phyloP scores from a whole-genome alignment of 345 rosid species.

The Citrus trifoliata region DNA sequence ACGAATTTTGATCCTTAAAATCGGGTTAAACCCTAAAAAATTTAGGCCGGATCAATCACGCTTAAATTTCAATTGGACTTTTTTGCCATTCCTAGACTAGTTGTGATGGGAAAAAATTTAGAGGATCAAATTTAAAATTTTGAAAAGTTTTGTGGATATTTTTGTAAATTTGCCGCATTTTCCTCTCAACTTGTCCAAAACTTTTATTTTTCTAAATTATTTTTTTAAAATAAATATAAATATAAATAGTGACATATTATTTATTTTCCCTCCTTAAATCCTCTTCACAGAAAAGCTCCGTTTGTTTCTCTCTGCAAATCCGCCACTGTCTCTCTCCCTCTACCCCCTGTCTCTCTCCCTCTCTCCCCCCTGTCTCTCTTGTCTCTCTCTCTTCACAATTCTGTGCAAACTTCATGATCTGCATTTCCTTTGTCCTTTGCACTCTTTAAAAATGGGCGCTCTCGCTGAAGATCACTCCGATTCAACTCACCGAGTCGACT shows the following conservation, averaged over 20 bases:
- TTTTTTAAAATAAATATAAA: background rate
- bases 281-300: slow-evolving; percentile 23
- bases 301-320: slow-evolving; percentile 21
- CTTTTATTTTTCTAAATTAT: background rate
- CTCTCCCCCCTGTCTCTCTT: background rate
- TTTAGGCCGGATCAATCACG: fast-evolving
- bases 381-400: background rate
- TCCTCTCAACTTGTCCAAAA: background rate
- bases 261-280: slow-evolving; percentile 24
- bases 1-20: too few species aligned
- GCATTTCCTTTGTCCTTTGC: background rate
- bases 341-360: background rate
- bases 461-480: slow-evolving; percentile 47
- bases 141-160: too few species aligned
- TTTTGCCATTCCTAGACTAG: too few species aligned
- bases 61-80: too few species aligned
- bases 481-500: slow-evolving; percentile 56
- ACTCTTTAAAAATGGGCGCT: slow-evolving; percentile 37
- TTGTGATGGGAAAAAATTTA: too few species aligned
- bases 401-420: too few species aligned
- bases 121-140: too few species aligned
- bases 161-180: background rate
- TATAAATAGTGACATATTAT: background rate
- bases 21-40: too few species aligned
- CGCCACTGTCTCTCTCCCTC: slow-evolving; percentile 14